Evolutionary conservation across 805 yeast genomes (phyloP).

Genomic region (Wilhelminamyces savonicus): DNA sequence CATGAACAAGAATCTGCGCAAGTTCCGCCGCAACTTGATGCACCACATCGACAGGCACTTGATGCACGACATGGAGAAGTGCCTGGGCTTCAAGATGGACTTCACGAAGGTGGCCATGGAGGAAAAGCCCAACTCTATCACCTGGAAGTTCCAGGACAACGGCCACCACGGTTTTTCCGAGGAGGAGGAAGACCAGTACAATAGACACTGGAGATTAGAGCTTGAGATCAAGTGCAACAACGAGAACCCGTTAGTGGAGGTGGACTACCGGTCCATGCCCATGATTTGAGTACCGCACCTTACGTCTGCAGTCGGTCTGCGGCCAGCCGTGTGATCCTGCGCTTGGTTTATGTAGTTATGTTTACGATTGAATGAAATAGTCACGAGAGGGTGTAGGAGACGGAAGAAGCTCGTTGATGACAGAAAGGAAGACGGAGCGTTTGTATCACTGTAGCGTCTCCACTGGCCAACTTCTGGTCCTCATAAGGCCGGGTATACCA

Average conservation of each 20-base stretch:
- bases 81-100: conserved; percentile 52
- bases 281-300: conserved; percentile 3
- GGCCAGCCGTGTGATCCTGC: too few relatives aligned
- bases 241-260: conserved; percentile 59
- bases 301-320: not conserved
- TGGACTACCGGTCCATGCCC: conserved; percentile 57
- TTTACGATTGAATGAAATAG: too few relatives aligned
- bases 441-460: too few relatives aligned
- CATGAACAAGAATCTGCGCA: conserved; percentile 63
- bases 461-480: too few relatives aligned
- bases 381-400: too few relatives aligned
- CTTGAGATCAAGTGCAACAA: conserved; percentile 63
- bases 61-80: conserved; percentile 56
- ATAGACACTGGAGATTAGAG: conserved; percentile 60
- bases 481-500: too few relatives aligned
- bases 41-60: conserved; percentile 72
- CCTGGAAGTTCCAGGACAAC: conserved; percentile 60
- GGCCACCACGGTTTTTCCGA: conserved; percentile 49
- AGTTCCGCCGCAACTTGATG: conserved; percentile 66
- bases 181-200: conserved; percentile 36
- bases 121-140: conserved; percentile 45
- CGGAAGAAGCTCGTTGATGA: too few relatives aligned
- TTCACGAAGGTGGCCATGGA: conserved; percentile 44
- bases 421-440: too few relatives aligned
- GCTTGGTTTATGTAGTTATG: too few relatives aligned